Conservation (phyloP, 345 rosid species). For the Eucalyptus virginea region DNA sequence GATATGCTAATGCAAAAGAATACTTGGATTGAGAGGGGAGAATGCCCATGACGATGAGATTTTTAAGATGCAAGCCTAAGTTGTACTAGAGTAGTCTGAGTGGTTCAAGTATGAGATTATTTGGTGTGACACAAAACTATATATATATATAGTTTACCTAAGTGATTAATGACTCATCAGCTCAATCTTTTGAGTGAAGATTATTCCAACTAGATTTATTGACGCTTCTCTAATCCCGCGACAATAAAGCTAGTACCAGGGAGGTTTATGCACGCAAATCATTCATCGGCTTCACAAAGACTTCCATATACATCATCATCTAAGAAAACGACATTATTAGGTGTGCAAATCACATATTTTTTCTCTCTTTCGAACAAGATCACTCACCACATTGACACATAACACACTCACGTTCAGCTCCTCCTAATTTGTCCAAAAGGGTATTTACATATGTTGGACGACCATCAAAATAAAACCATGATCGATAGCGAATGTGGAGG, state of each 20-base stretch:
- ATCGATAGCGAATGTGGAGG: not conserved
- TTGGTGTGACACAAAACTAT: not conserved
- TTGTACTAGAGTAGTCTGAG: not conserved
- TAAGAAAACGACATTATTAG: not conserved
- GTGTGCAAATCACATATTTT: not conserved
- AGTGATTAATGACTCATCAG: not conserved
- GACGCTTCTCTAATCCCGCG: accelerated
- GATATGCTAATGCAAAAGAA: not conserved
- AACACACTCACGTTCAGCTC: not conserved
- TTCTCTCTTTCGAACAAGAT: not conserved
- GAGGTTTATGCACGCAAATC: not conserved
- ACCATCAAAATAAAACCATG: not conserved
- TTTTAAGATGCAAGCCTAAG: not conserved
- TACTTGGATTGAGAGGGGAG: not conserved
- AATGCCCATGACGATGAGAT: not conserved
- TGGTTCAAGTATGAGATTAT: not conserved
- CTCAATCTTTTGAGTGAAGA: not conserved
- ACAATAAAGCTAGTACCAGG: not conserved
- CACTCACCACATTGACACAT: not conserved
- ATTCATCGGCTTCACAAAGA: not conserved
- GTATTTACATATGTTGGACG: not conserved
- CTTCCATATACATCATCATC: not conserved
- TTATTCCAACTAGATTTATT: not conserved
- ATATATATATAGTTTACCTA: not conserved
- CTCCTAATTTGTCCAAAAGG: not conserved